phyloP scores from a whole-genome alignment of 176 grass and related monocot genomes.

The Hsuehochloa calcarea region DNA sequence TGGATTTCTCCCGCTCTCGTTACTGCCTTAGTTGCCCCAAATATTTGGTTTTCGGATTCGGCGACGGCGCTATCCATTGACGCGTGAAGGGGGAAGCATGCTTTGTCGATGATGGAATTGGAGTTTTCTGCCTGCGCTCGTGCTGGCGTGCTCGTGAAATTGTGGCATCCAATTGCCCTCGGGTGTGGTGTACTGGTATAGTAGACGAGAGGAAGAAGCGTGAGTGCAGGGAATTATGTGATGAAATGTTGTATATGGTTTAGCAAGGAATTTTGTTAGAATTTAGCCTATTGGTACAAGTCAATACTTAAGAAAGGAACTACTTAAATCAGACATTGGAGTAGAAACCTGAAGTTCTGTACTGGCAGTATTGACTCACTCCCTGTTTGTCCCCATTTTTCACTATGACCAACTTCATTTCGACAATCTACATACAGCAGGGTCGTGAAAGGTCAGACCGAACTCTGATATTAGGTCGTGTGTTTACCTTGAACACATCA shows the following conservation, averaged over 20 bases:
- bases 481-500: background rate
- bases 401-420: background rate
- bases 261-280: background rate
- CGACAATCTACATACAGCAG: background rate
- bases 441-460: background rate
- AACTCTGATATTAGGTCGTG: background rate
- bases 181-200: background rate
- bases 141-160: background rate
- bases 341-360: background rate
- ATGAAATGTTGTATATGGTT: background rate
- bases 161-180: background rate
- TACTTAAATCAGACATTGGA: background rate
- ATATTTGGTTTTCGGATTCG: background rate
- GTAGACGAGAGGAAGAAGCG: background rate
- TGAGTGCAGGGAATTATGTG: background rate
- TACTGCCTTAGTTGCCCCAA: background rate
- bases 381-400: background rate
- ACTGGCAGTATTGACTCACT: background rate
- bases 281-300: background rate
- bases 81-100: background rate
- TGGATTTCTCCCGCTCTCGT: background rate
- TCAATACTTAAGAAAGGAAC: background rate
- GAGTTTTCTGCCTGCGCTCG: background rate
- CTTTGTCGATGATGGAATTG: background rate
- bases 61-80: background rate